These are phyloP conservation scores for Calonectria honghensis DNA, from an alignment of 2,329 filamentous ascomycete genomes.

Conservation along the genomic window DNA sequence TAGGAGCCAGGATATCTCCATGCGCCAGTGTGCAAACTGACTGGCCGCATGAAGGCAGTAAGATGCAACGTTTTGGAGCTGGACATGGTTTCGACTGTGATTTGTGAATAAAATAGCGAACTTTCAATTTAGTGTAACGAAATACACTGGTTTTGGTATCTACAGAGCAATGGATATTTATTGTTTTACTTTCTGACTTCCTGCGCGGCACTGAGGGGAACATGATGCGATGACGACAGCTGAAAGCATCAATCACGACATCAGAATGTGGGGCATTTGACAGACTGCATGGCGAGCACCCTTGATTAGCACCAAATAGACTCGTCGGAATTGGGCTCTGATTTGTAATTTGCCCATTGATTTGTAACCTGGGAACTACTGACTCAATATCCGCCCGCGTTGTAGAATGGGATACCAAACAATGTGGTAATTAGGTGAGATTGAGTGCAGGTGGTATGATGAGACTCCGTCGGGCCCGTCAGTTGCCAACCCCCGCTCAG, in stretches of 20 bases:
- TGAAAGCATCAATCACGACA: conserved; percentile 45
- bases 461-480: background rate
- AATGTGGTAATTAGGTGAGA: too few relatives aligned
- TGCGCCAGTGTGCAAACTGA: conserved; percentile 73
- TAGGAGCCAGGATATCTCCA: conserved; percentile 74
- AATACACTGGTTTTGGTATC: background rate
- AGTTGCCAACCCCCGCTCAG: background rate
- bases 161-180: conserved; percentile 5
- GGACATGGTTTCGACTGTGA: conserved; percentile 37
- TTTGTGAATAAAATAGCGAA: background rate
- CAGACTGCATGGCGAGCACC: background rate
- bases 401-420: background rate
- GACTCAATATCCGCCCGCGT: background rate
- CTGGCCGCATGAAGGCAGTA: conserved; percentile 76
- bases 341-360: conserved; percentile 25
- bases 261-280: conserved; percentile 39
- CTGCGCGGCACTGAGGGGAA: background rate
- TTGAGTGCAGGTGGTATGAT: background rate
- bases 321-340: background rate
- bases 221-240: conserved; percentile 42
- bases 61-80: conserved; percentile 67
- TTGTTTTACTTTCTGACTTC: background rate
- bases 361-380: conserved; percentile 12
- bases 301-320: conserved; percentile 16
- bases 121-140: background rate